Conservation (phyloP, 441 rosid species). For the Cnidoscolus chayamansa region DNA sequence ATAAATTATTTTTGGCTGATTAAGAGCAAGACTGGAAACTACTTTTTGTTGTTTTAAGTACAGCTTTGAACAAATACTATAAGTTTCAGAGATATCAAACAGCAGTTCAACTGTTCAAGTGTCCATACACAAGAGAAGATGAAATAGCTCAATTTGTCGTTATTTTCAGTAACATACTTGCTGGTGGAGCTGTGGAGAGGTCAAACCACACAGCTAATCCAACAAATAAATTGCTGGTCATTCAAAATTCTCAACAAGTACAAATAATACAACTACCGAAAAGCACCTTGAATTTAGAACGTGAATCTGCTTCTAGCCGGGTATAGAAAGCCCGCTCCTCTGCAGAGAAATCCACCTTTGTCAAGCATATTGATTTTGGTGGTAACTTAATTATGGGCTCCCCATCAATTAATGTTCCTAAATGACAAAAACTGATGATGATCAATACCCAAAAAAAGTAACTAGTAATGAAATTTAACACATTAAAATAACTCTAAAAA, state of each 20-base stretch:
- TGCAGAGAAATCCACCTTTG: slow-evolving; percentile 67
- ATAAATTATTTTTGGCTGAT: too few relatives aligned
- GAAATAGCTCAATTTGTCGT: background rate
- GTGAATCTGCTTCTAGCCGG: slow-evolving; percentile 79
- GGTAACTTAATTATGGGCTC: slow-evolving; percentile 81
- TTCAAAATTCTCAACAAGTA: background rate
- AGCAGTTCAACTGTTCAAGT: too few relatives aligned
- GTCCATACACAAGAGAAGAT: background rate
- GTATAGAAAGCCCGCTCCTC: slow-evolving; percentile 86
- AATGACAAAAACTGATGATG: slow-evolving; percentile 28
- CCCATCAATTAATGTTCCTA: slow-evolving; percentile 84
- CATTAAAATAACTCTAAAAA: too few relatives aligned
- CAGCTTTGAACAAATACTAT: background rate
- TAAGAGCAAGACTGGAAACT: too few relatives aligned
- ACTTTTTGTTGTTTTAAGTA: too few relatives aligned
- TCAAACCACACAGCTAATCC: background rate
- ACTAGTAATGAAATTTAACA: background rate
- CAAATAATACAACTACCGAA: slow-evolving; percentile 16
- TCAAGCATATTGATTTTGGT: slow-evolving; percentile 61
- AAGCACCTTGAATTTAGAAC: slow-evolving; percentile 72
- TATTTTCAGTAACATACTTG: slow-evolving; percentile 3
- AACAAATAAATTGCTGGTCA: background rate
- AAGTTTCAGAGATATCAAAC: background rate
- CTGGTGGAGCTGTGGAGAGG: background rate
- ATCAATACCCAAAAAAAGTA: slow-evolving; percentile 25